Evolutionary conservation across 1,284 basidiomycete genomes (phyloP).

Genomic region (Polyporus tsugae): DNA sequence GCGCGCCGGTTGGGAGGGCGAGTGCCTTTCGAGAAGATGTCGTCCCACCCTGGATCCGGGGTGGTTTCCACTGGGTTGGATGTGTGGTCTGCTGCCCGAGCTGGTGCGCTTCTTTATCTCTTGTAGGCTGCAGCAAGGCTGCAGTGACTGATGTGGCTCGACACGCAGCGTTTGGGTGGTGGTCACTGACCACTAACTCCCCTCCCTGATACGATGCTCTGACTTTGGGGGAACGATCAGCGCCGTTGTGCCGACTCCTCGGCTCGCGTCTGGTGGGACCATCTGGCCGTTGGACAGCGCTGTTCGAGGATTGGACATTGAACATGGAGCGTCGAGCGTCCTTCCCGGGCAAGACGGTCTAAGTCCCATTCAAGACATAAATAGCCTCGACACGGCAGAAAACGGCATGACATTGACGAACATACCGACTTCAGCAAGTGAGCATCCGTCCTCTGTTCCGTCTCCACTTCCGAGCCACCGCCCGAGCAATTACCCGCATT

Average conservation of each 20-base stretch:
- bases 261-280: not conserved
- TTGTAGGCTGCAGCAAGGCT: not conserved
- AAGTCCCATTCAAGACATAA: not conserved
- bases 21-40: not conserved
- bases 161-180: not conserved
- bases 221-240: constrained; percentile 4
- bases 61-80: not conserved
- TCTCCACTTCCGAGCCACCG: constrained; percentile 2
- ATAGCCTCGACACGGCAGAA: constrained; percentile 1
- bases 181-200: not conserved
- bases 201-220: not conserved
- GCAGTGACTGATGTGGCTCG: constrained; percentile 1
- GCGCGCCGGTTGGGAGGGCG: not conserved
- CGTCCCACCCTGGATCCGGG: not conserved
- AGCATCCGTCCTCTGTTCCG: not conserved
- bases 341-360: not conserved
- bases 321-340: not conserved
- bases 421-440: not conserved
- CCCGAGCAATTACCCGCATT: not conserved
- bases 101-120: constrained; percentile 1
- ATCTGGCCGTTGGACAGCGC: not conserved
- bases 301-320: not conserved
- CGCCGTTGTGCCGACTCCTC: not conserved
- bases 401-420: not conserved
- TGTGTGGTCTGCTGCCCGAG: not conserved